A percentile compares a stretch with the other conserved stretches of the same genome.
These are phyloP conservation scores for Neckera pumila DNA, from an alignment of 225 moss, liverwort and hornwort species.

Conservation along the genomic window DNA sequence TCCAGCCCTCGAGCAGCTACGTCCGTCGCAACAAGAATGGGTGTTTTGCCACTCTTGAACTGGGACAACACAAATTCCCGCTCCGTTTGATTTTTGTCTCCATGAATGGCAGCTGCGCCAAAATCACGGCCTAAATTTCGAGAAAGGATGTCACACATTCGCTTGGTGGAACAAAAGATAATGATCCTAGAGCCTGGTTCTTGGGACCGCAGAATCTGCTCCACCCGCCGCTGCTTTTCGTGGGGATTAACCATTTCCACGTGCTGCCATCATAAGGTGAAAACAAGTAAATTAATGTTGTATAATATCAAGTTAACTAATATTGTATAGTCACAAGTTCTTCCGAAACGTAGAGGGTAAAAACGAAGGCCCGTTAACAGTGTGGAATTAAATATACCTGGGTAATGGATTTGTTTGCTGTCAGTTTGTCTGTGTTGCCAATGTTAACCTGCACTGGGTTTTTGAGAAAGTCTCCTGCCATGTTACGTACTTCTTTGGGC, in stretches of 20 bases:
- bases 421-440: conserved; percentile 80
- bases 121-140: conserved; percentile 71
- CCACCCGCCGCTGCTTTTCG: conserved; percentile 72
- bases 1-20: conserved; percentile 91
- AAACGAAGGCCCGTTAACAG: background rate
- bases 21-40: conserved; percentile 81
- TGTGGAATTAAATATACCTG: conserved; percentile 41
- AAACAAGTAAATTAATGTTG: background rate
- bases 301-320: no score
- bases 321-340: background rate
- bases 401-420: conserved; percentile 84
- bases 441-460: conserved; percentile 88
- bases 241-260: conserved; percentile 64
- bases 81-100: conserved; percentile 85
- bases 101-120: conserved; percentile 85
- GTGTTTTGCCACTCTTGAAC: conserved; percentile 66
- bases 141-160: conserved; percentile 86
- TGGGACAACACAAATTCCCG: conserved; percentile 71
- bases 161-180: conserved; percentile 85
- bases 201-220: conserved; percentile 80
- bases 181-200: conserved; percentile 80
- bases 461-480: conserved; percentile 73
- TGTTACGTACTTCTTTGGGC: conserved; percentile 90
- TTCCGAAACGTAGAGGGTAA: background rate
- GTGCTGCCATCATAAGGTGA: conserved; percentile 24